Percentiles rank a stretch among this genome's conserved stretches.
phyloP scores from a whole-genome alignment of 2,329 filamentous ascomycete genomes.

The Claviceps cyperi region DNA sequence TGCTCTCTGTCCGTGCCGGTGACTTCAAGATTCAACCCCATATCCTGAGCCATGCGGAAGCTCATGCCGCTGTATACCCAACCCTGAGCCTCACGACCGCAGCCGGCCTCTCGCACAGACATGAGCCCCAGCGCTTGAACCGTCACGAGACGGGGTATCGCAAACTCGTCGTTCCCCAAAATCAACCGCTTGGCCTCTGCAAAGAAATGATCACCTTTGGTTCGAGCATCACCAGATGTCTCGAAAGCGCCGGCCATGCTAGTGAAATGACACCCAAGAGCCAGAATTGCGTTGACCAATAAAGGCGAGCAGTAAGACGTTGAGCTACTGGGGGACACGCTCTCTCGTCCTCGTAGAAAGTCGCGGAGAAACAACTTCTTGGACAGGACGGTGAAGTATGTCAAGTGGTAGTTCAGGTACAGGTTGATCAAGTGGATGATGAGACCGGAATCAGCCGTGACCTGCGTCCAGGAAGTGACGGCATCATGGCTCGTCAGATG shows the following conservation, averaged over 20 bases:
- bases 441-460: slow-evolving; percentile 65
- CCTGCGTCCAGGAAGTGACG: slow-evolving; percentile 73
- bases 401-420: slow-evolving; percentile 98
- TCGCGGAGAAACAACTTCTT: slow-evolving; percentile 78
- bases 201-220: slow-evolving; percentile 93
- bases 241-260: slow-evolving; percentile 58
- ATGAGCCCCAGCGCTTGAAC: slow-evolving; percentile 90
- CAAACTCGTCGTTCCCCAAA: slow-evolving; percentile 83
- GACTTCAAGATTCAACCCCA: slow-evolving; percentile 79
- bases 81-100: slow-evolving; percentile 82
- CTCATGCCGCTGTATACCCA: slow-evolving; percentile 99
- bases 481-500: slow-evolving; percentile 47
- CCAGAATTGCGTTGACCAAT: slow-evolving; percentile 86
- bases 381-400: slow-evolving; percentile 85
- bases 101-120: slow-evolving; percentile 92
- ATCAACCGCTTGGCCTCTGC: slow-evolving; percentile 82
- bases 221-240: slow-evolving; percentile 58
- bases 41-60: slow-evolving; percentile 91
- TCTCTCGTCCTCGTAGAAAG: slow-evolving; percentile 57
- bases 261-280: slow-evolving; percentile 87
- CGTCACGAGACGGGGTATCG: slow-evolving; percentile 73
- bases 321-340: slow-evolving; percentile 35
- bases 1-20: slow-evolving; percentile 45
- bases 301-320: slow-evolving; percentile 70
- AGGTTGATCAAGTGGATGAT: slow-evolving; percentile 83